Percentiles rank a stretch among this genome's conserved stretches.
Conservation (phyloP, 2,329 filamentous ascomycete genomes). For the Mariannaea sp. region DNA sequence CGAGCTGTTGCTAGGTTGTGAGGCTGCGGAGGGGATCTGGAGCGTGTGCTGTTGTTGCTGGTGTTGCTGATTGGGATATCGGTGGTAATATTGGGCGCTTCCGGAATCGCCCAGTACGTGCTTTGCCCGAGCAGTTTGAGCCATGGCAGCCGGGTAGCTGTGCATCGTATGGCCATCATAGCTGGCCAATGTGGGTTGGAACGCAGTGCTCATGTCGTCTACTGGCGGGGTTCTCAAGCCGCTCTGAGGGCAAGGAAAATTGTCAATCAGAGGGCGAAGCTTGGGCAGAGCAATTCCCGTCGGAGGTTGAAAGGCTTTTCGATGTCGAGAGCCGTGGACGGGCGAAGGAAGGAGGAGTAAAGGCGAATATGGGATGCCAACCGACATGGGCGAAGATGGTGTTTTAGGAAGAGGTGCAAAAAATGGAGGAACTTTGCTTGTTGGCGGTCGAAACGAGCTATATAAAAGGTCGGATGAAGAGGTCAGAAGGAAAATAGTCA, state of each 20-base stretch:
- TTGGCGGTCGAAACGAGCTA: not conserved
- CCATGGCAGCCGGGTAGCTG: slow-evolving; percentile 44
- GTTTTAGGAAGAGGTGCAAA: not conserved
- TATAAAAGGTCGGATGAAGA: not conserved
- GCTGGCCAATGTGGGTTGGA: slow-evolving; percentile 52
- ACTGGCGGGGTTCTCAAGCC: slow-evolving; percentile 57
- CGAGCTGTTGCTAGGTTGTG: slow-evolving; percentile 27
- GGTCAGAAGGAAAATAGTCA: not conserved
- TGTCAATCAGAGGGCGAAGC: slow-evolving; percentile 28
- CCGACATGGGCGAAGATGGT: slow-evolving; percentile 36
- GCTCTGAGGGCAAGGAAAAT: slow-evolving; percentile 32
- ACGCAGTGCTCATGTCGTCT: slow-evolving; percentile 60
- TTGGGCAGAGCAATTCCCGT: slow-evolving; percentile 31
- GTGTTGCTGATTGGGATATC: slow-evolving; percentile 38
- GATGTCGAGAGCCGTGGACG: slow-evolving; percentile 26
- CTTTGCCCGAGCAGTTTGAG: slow-evolving; percentile 43
- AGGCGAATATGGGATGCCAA: slow-evolving; percentile 31
- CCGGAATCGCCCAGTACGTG: slow-evolving; percentile 42
- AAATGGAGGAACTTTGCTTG: slow-evolving; percentile 4
- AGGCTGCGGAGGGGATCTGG: slow-evolving; percentile 16
- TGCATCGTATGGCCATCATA: slow-evolving; percentile 54
- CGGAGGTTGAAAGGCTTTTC: slow-evolving; percentile 25
- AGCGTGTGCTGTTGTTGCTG: slow-evolving; percentile 22
- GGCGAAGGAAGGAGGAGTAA: slow-evolving; percentile 34
- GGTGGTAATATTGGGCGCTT: slow-evolving; percentile 39